Base-by-base conservation (phyloP, 805 yeast species). In the Brettanomyces sp. region DNA sequence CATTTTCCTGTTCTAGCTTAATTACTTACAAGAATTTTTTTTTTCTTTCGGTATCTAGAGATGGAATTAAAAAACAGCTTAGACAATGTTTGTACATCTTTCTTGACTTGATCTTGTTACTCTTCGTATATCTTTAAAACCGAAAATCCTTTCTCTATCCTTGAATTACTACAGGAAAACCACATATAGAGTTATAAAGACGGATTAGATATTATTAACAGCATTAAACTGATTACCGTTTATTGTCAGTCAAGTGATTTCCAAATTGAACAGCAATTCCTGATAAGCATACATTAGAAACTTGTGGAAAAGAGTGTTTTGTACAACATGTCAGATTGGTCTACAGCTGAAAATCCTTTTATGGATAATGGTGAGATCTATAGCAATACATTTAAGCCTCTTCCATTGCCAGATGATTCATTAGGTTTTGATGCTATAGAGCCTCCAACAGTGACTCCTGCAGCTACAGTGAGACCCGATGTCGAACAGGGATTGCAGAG, bases 361-460 rank as follows among this genome's bases (percentile, higher is more conserved):
- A 52, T 56, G 40, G 64, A 62, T 47, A 39, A 62, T 11, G 52
- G 60, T 24, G 66, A 70, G 62, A 64, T 65, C 25, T 69, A 62
- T 25, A 52, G 57, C 33, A 39, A 58, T 43, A 48, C 52, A 42
- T 61, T 63, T 55, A 65, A 64, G 42, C 59, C 70, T 8, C 59
- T 73, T 6, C 75, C 79, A 3, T 57, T 74, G 38, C 81, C 81
- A 1, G 74, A 73, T 46, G 81, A 79, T 45, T 76, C 74, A 47
- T 73, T 80, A 53, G 74, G 72, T 4, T 57, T 62, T 39, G 64
- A 58, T 40, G 58, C 59, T 5, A 42, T 45, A 1, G 46, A 51
- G 21, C 49, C 44, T 39, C 52, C 52, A 6, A 23, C 49, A 12
- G 45, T 50, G 12, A 43, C 52, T 3, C 45, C 55, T 6, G 43